Percentiles rank a stretch among this genome's conserved stretches.
These are phyloP conservation scores for Rhizopus microsporus DNA, from an alignment of 371 early-diverging fungal species.

Conservation along the genomic window DNA sequence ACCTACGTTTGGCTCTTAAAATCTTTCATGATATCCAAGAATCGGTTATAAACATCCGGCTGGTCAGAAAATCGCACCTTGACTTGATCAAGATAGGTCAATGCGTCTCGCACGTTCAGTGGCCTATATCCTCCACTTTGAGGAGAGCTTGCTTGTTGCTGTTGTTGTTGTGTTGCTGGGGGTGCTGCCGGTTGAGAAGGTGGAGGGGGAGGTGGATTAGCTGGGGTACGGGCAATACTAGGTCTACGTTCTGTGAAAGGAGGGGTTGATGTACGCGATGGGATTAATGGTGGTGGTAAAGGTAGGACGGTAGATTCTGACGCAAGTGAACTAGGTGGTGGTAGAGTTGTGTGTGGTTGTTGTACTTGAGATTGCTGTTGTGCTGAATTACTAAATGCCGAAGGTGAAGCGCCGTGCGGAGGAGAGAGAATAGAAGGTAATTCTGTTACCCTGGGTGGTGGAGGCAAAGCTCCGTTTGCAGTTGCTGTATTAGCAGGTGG, in stretches of 20 bases:
- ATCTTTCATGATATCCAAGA: conserved; percentile 99
- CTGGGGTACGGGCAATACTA: conserved; percentile 12
- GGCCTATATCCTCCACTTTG: conserved; percentile 35
- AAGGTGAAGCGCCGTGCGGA: conserved; percentile 22
- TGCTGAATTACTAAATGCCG: conserved; percentile 5
- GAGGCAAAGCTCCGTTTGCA: conserved; percentile 5
- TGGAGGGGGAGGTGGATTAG: conserved; percentile 6
- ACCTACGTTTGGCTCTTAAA: conserved; percentile 95
- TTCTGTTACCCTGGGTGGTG: conserved; percentile 21
- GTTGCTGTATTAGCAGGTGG: conserved; percentile 3
- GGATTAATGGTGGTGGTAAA: conserved; percentile 8
- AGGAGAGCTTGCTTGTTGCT: conserved; percentile 13
- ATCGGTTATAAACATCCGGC: conserved; percentile 96
- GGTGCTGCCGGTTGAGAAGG: conserved; percentile 1
- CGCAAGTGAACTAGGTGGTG: conserved; percentile 23
- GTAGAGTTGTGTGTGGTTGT: conserved; percentile 9
- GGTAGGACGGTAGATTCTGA: conserved; percentile 18
- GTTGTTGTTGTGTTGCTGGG: background rate
- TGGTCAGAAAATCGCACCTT: conserved; percentile 91
- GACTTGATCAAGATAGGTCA: conserved; percentile 97
- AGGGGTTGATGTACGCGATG: conserved; percentile 16
- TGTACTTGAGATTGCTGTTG: background rate
- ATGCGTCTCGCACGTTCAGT: conserved; percentile 85
- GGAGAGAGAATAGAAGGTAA: conserved; percentile 26
- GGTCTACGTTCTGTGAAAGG: conserved; percentile 24